A percentile compares a stretch with the other conserved stretches of the same genome.
phyloP scores from a whole-genome alignment of 306 rosid genomes.

The Cicer arietinum region DNA sequence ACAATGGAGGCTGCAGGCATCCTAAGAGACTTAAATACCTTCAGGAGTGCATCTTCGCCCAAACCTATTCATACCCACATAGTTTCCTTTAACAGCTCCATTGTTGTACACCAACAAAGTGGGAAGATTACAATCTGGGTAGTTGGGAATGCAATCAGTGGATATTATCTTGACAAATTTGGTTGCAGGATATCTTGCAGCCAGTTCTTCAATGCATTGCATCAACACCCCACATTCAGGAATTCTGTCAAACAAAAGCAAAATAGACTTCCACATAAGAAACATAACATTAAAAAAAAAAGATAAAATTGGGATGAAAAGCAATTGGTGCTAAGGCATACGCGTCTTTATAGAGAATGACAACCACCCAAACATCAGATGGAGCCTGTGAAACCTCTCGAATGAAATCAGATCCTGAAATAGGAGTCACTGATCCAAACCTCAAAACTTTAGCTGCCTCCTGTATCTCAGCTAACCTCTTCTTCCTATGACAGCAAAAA shows the following conservation, averaged over 20 bases:
- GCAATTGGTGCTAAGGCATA: conserved; percentile 40
- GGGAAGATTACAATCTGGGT: conserved; percentile 87
- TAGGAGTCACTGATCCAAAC: conserved; percentile 84
- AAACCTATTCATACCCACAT: conserved; percentile 76
- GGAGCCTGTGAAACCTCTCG: conserved; percentile 99
- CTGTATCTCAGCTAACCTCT: conserved; percentile 87
- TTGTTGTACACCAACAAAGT: conserved; percentile 90
- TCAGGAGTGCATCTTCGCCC: conserved; percentile 94
- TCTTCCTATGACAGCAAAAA: conserved; percentile 65
- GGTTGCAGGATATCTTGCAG: conserved; percentile 81
- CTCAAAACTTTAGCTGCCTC: conserved; percentile 78
- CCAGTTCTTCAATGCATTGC: conserved; percentile 89
- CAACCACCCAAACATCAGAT: conserved; percentile 98
- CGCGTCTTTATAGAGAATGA: conserved; percentile 94
- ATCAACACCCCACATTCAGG: conserved; percentile 81
- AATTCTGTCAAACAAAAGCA: conserved; percentile 54
- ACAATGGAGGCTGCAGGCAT: not conserved
- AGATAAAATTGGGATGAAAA: not conserved
- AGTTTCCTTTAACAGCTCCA: conserved; percentile 88
- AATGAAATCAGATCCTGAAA: conserved; percentile 93
- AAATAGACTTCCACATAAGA: conserved; percentile 16
- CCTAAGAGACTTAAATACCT: conserved; percentile 59
- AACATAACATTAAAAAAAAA: not conserved
- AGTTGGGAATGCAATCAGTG: conserved; percentile 95
- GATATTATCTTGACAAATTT: conserved; percentile 94